Evolutionary conservation across 192 early-diverging fungal species (phyloP).

Genomic region (Dissophora globulifera): DNA sequence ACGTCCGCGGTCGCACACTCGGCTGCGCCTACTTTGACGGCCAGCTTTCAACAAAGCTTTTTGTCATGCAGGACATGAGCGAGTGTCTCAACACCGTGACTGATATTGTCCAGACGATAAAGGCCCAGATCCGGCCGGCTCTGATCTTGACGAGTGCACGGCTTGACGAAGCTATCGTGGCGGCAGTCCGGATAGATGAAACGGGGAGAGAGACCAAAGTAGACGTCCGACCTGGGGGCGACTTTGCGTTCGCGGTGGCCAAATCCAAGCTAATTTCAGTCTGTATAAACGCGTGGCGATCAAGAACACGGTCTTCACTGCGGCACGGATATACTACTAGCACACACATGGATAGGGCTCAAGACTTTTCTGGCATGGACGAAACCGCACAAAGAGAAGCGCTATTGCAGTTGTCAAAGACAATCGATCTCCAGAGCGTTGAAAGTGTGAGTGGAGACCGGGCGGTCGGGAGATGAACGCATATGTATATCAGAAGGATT

Average conservation of each 20-base stretch:
- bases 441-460: constrained; percentile 40
- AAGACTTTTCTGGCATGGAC: neutral
- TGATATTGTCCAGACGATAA: constrained; percentile 21
- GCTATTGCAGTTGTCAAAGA: constrained; percentile 28
- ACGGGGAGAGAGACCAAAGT: constrained; percentile 16
- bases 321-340: too few relatives aligned
- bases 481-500: too few relatives aligned
- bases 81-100: constrained; percentile 37
- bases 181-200: constrained; percentile 28
- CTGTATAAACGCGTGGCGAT: constrained; percentile 7
- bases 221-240: constrained; percentile 34
- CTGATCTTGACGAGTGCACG: constrained; percentile 40
- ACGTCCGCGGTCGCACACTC: constrained; percentile 26
- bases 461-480: neutral
- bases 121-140: constrained; percentile 44
- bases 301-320: too few relatives aligned
- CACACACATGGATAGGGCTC: neutral
- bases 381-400: neutral
- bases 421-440: constrained; percentile 48
- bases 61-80: constrained; percentile 55
- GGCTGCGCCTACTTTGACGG: constrained; percentile 55
- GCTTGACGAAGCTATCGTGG: constrained; percentile 45
- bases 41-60: constrained; percentile 29
- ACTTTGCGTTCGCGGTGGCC: constrained; percentile 43
- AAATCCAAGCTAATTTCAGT: constrained; percentile 48